Evolutionary conservation across 2,329 filamentous ascomycete species (phyloP), one percentile per base, ranked within the genome.

Genomic region (Fusarium luffae): DNA sequence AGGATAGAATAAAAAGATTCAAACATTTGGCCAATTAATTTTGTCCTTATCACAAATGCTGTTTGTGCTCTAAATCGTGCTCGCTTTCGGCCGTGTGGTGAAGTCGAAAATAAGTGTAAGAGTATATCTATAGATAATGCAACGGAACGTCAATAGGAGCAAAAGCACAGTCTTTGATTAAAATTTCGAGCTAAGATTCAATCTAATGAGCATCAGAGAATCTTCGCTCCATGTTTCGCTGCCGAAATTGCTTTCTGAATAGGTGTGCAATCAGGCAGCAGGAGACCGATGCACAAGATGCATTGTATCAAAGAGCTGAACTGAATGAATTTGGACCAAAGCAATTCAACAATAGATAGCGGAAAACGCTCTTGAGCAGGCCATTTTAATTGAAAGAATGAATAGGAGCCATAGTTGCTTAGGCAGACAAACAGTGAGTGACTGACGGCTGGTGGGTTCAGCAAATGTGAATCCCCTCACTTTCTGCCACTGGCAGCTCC

Each of bases 391-490:
- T 16, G 7, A 10, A 4, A 4, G 7, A 16, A 16, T n/a, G 10
- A 5, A 13, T 14, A 41, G 13, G 14, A 37, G 34, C 34, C 1
- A 7, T n/a, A 37, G 34, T n/a, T 21, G 3, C 3, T 13, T 28
- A 42, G 34, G 49, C 34, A 28, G 34, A 4, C 23, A 37, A 27
- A 16, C 13, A 42, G 49, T 55, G 10, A 42, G 49, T 55, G 10
- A 34, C 40, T 37, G 40, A 30, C 11, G 7, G 34, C 32, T 40
- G 37, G 32, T 30, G 28, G 28, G 28, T 13, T 30, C 28, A 30
- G 28, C 13, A 37, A 54, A 19, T 43, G 51, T 57, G 54, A 70
- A 70, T 70, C 14, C 67, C 68, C 63, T 70, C 68, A 57, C 41
- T 70, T 64, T 52, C 34, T 12, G 14, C 11, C 30, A 62, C 50